Base-by-base conservation (phyloP, 495 filamentous ascomycete species). In the Aspergillus avenaceus region DNA sequence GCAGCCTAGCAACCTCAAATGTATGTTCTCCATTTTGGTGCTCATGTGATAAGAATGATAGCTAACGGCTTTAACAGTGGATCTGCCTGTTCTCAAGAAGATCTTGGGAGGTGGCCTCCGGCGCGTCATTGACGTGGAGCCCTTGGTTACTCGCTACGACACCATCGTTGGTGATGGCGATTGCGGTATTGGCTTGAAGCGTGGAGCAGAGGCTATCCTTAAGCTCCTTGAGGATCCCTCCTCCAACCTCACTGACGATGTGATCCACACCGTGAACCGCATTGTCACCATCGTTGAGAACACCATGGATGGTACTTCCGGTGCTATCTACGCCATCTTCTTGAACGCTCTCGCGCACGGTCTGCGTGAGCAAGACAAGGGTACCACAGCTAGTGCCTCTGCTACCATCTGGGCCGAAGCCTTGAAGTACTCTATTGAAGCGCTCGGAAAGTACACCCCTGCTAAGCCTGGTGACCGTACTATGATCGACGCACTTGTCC, bases 131-230 rank as follows among this genome's bases (percentile, higher is more conserved):
- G 76, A 71, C 0, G 87, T 81, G 1, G 93, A 98, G 60, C 82
- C 87, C 4, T 83, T 91, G 47, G 80, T 97, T 23, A 97, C 95
- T 7, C 83, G 77, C 47, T 97, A 84, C 63, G 93, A 98, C 62
- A 95, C 90, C 1, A 80, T 95, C 22, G 90, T 96, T 42, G 93
- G 93, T 41, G 93, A 98, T 64, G 93, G 93, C 34, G 93, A 98
- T 70, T 98, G 93, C 66, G 93, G 93, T 1, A 84, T 90, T 24
- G 90, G 90, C 0, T 73, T 98, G 31, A 90, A 89, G 72, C 81
- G 91, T 45, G 93, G 93, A 19, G 93, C 93, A 26, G 90, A 97
- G 76, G 89, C 88, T 16, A 77, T 96, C 36, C 70, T 91, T 9
- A 76, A 76, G 18, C 74, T 90, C 56, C 65, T 95, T 24, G 66